Percentiles rank a stretch among this genome's conserved stretches.
phyloP scores from a whole-genome alignment of 306 rosid species.

The Sophora flavescens region DNA sequence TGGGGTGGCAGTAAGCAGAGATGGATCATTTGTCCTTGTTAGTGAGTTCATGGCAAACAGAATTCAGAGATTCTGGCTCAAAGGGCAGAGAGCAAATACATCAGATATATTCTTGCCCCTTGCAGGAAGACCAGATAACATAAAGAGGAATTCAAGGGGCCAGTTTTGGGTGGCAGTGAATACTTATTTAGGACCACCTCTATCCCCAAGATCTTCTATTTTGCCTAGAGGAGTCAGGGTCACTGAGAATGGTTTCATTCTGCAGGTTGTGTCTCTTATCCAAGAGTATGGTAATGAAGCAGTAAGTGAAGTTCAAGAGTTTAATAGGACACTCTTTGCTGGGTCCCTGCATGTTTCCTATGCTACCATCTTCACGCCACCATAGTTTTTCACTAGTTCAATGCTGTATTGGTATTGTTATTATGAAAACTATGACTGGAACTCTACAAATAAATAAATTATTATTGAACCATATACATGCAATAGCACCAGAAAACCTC shows the following conservation, averaged over 20 bases:
- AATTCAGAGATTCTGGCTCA: constrained; percentile 52
- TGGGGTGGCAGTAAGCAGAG: constrained; percentile 57
- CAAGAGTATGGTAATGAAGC: constrained; percentile 38
- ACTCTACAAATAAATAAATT: constrained; percentile 5
- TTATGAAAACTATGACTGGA: not conserved
- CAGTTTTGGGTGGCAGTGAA: constrained; percentile 55
- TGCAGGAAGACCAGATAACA: constrained; percentile 44
- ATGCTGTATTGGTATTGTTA: not conserved
- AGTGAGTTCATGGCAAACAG: constrained; percentile 46
- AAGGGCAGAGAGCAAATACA: constrained; percentile 47
- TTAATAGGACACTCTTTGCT: constrained; percentile 42
- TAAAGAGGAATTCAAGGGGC: constrained; percentile 43
- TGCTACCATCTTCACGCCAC: constrained; percentile 12
- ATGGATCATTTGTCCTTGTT: constrained; percentile 52
- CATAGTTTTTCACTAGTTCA: not conserved
- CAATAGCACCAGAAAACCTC: not conserved
- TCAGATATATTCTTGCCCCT: constrained; percentile 44
- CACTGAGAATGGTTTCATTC: not conserved
- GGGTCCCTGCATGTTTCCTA: constrained; percentile 39
- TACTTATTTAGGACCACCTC: constrained; percentile 15
- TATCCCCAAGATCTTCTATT: not conserved
- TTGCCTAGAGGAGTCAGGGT: constrained; percentile 39
- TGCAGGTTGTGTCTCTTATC: constrained; percentile 38
- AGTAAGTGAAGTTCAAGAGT: constrained; percentile 55
- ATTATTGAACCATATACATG: not conserved